Evolutionary conservation across 2,329 filamentous ascomycete genomes (phyloP).

Genomic region (Curvularia sp.): DNA sequence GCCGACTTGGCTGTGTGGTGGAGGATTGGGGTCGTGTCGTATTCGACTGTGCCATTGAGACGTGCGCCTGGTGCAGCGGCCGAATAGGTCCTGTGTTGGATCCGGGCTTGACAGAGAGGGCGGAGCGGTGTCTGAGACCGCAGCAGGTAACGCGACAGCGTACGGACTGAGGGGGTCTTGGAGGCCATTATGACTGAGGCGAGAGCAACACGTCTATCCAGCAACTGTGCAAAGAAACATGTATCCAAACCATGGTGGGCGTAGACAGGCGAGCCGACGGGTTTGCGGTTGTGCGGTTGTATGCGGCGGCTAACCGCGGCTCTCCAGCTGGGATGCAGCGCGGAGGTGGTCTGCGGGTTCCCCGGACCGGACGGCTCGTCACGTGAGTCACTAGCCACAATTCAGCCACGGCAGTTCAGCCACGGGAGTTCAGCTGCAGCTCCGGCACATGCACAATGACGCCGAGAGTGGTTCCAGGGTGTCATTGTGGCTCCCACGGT

Average conservation of each 20-base stretch:
- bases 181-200: constrained; percentile 38
- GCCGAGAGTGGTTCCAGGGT: constrained; percentile 2
- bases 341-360: constrained; percentile 9
- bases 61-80: constrained; percentile 59
- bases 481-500: constrained; percentile 12
- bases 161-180: constrained; percentile 41
- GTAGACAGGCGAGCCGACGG: constrained; percentile 20
- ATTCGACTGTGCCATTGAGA: constrained; percentile 89
- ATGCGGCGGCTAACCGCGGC: constrained; percentile 29
- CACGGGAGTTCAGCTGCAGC: not conserved
- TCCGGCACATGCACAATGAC: constrained; percentile 19
- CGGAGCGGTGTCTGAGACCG: constrained; percentile 37
- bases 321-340: constrained; percentile 23
- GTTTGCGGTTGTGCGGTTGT: constrained; percentile 16
- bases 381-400: constrained; percentile 11
- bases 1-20: constrained; percentile 78
- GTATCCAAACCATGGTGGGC: constrained; percentile 15
- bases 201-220: constrained; percentile 5
- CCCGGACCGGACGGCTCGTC: constrained; percentile 3
- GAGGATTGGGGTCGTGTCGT: constrained; percentile 79
- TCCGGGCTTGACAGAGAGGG: constrained; percentile 31
- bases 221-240: not conserved
- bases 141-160: constrained; percentile 41
- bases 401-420: too few species aligned
- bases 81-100: constrained; percentile 54